Evolutionary conservation across 2,329 filamentous ascomycete genomes (phyloP).

Genomic region (Fusarium annulatum): DNA sequence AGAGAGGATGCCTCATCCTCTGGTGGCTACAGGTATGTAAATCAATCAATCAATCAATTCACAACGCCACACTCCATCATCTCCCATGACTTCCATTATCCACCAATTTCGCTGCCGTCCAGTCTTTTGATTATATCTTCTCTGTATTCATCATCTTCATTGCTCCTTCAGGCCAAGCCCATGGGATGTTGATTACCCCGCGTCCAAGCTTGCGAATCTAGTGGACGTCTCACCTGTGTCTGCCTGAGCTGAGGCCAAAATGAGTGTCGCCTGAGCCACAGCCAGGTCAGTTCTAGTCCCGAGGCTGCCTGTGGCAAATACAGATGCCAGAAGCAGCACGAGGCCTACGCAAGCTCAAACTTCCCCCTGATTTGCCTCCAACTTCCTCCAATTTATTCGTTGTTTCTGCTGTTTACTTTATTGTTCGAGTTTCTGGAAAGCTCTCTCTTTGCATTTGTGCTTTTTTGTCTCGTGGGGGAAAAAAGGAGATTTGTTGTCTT

Average conservation of each 20-base stretch:
- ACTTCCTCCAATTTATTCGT: conserved; percentile 4
- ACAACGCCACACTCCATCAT: background rate
- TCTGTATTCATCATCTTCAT: background rate
- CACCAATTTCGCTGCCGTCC: background rate
- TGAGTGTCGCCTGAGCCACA: conserved; percentile 39
- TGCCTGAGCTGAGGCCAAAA: conserved; percentile 30
- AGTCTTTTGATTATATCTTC: background rate
- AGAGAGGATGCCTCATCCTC: conserved; percentile 36
- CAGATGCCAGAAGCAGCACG: conserved; percentile 15
- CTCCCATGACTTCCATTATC: background rate
- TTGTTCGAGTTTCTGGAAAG: conserved; percentile 14
- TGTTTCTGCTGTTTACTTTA: background rate
- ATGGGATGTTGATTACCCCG: conserved; percentile 34
- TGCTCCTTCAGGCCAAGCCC: conserved; percentile 11
- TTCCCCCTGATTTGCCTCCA: conserved; percentile 33
- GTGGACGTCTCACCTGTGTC: conserved; percentile 11
- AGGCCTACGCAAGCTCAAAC: conserved; percentile 40
- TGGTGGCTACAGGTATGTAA: conserved; percentile 40
- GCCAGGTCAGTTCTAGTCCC: background rate
- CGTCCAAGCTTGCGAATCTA: conserved; percentile 40
- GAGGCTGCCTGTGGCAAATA: conserved; percentile 36
- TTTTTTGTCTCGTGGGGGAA: background rate
- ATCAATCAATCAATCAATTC: background rate
- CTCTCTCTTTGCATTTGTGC: background rate
- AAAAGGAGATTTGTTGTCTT: background rate